Evolutionary conservation across 73 alveolate genomes (phyloP).

Genomic region (Paramecium primaurelia): DNA sequence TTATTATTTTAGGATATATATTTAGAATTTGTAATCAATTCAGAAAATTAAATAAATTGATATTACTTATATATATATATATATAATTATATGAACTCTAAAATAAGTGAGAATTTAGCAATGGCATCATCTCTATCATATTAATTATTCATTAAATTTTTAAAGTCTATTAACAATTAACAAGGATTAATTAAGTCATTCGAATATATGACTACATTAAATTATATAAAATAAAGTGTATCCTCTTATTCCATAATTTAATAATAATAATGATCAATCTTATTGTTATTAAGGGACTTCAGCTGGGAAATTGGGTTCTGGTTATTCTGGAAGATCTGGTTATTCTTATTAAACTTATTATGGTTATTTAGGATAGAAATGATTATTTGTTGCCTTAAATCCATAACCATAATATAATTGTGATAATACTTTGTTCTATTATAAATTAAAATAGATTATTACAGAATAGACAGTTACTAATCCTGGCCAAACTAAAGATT

Average conservation of each 20-base stretch:
- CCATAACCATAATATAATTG: slow-evolving; percentile 95
- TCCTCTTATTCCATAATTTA: slow-evolving; percentile 45
- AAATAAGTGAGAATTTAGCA: too few relatives aligned
- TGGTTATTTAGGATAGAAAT: slow-evolving; percentile 79
- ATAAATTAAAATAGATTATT: background rate
- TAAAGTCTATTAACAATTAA: too few relatives aligned
- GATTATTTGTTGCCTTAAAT: slow-evolving; percentile 75
- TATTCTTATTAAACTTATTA: slow-evolving; percentile 76
- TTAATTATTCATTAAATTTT: too few relatives aligned
- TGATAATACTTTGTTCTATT: slow-evolving; percentile 72
- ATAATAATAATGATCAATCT: slow-evolving; percentile 13
- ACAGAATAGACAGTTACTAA: slow-evolving; percentile 72
- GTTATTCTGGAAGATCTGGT: slow-evolving; percentile 74
- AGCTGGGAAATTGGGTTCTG: slow-evolving; percentile 73
- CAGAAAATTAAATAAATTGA: too few relatives aligned
- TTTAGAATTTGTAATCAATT: too few relatives aligned
- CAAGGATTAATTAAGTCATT: too few relatives aligned
- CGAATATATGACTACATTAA: too few relatives aligned
- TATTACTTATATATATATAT: too few relatives aligned
- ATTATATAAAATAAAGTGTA: background rate
- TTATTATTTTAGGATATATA: too few relatives aligned
- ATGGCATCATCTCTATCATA: too few relatives aligned
- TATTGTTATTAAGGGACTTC: slow-evolving; percentile 15
- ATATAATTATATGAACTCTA: too few relatives aligned
- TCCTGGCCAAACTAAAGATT: slow-evolving; percentile 97